Evolutionary conservation across 2,329 filamentous ascomycete species (phyloP), one percentile per base, ranked within the genome.

Genomic region (Fusarium liriodendri): DNA sequence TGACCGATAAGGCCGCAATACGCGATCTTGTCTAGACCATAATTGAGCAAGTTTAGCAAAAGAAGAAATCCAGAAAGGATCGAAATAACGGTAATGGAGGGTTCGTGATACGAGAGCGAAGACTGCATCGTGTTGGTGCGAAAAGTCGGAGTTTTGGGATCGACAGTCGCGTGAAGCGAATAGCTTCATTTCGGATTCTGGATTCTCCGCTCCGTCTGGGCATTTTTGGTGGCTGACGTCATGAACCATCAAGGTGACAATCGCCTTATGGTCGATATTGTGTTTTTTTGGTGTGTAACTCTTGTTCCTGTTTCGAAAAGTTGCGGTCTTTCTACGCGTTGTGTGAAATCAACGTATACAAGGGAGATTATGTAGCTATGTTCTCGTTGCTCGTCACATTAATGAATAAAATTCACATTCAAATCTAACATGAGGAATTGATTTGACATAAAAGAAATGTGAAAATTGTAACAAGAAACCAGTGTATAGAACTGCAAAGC

Each of bases 1-100:
- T 95, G 92, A 1, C 92, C 93, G 8, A 95, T 83, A 0, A 95
- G 86, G 0, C 93, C 93, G 76, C 92, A 94, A 79, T 92, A 94
- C 0, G 94, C 77, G 0, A 89, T 73, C 16, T 82, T 85, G 74
- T 95, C 89, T 1, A 94, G 84, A 0, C 86, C 77, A 64, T 84
- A 84, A 71, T 91, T 90, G 69, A 89, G 74, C 7, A 87, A 52
- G 72, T 94, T 94, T 52, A 94, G 85, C 1, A 89, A 79, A 0
- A 94, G 78, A 0, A 94, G 80, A 73, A 95, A 91, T 0, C 89
- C 90, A 0, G 91, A 83, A 6, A 89, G 85, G 50, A 88, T 86
- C 3, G 94, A 85, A 54, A 95, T 87, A 0, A 85, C 87, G 10
- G 83, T 72, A 20, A 94, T 90, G 1, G 81, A 81, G 0, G 92